Evolutionary conservation across 768 basidiomycete species (phyloP), one percentile per base, ranked within the genome.

Genomic region (Lactarius psammicola): DNA sequence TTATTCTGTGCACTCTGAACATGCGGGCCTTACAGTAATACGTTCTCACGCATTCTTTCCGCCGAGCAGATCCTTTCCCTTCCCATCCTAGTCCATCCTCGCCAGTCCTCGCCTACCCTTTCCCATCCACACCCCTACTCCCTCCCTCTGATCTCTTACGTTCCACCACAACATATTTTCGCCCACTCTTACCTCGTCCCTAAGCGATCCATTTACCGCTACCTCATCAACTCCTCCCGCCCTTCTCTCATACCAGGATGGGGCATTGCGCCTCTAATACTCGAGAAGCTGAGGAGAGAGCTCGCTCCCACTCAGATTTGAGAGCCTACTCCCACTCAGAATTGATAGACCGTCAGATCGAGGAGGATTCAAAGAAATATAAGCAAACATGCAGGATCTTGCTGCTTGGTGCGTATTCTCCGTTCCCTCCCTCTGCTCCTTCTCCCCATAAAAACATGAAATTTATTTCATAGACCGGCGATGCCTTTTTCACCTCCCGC

Each of bases 351-450:
- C 84, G 82, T 68, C 83, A 86, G 76, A 84, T 95, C 60, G 92
- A 95, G 74, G 93, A 95, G 78, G 94, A 95, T 75, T 83, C 82
- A 18, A 87, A 85, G 75, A 87, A 83, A 75, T 89, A 89, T 68
- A 88, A 88, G 74, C 86, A 87, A 71, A 94, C 95, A 74, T 95
- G 92, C 80, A 95, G 95, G 83, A 95, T 97, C 70, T 77, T 97
- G 26, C 78, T 97, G 17, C 80, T 97, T 20, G 95, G 94, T 92
- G 67, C 59, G 90, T 69, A n/a, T 26, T n/a, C n/a, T 8, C 46
- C 36, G 23, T 28, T 31, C 13, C 36, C 36, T 15, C 1, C 46
- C 1, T 15, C 2, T 3, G 0, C 38, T 0, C 34, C 2, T 2
- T 13, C 11, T 13, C 36, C 13, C 36, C 11, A 36, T 36, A 13